These are phyloP conservation scores for Fonsecaea pugnacius DNA, from an alignment of 2,329 filamentous ascomycete species.

Conservation along the genomic window DNA sequence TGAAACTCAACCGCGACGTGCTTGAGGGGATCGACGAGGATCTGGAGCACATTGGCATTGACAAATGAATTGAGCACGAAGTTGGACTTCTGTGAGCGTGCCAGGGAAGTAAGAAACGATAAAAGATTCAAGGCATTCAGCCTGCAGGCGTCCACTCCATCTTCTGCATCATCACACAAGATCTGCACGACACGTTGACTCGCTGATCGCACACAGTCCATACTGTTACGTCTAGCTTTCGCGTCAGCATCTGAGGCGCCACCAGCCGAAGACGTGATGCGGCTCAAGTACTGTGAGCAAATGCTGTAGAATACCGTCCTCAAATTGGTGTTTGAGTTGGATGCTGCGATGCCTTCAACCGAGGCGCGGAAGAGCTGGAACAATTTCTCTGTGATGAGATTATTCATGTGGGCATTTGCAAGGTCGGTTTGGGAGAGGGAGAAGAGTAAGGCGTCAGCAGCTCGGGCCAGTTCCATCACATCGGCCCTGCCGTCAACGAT, in stretches of 20 bases:
- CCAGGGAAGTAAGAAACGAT: constrained; percentile 74
- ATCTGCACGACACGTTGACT: constrained; percentile 83
- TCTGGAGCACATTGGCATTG: constrained; percentile 85
- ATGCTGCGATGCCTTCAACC: constrained; percentile 75
- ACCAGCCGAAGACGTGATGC: constrained; percentile 59
- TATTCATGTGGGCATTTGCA: constrained; percentile 54
- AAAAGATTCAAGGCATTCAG: constrained; percentile 86
- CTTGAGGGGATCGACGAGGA: constrained; percentile 86
- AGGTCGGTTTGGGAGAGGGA: constrained; percentile 39
- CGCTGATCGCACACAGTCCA: constrained; percentile 74
- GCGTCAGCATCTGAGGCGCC: constrained; percentile 53
- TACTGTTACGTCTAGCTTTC: constrained; percentile 55
- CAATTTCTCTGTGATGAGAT: constrained; percentile 83
- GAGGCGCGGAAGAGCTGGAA: constrained; percentile 90
- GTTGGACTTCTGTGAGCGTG: constrained; percentile 70
- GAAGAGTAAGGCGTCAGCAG: constrained; percentile 69
- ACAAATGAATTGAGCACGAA: constrained; percentile 79
- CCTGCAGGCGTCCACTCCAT: constrained; percentile 78
- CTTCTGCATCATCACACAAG: constrained; percentile 90
- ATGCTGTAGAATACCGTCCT: constrained; percentile 90
- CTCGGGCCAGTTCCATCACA: constrained; percentile 74
- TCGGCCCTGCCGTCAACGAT: constrained; percentile 70
- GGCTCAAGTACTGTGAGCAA: constrained; percentile 80
- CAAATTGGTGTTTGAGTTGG: constrained; percentile 68
- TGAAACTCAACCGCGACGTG: constrained; percentile 74